A percentile compares a stretch with the other conserved stretches of the same genome.
Conservation (phyloP, 306 rosid species). For the Trifolium pratense region DNA sequence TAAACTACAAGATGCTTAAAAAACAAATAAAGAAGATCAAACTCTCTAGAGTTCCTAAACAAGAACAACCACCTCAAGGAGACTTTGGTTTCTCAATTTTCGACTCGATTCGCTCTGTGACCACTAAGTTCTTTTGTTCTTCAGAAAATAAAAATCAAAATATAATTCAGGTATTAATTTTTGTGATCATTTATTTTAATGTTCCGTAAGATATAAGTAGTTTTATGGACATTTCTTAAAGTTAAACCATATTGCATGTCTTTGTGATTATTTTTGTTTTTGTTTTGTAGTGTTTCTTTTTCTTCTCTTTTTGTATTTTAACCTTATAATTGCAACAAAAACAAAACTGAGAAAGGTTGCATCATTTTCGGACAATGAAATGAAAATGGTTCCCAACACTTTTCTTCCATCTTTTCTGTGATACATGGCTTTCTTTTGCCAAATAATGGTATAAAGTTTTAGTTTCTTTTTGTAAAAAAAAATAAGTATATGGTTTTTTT, state of each 20-base stretch:
- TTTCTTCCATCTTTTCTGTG: background rate
- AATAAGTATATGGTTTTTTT: background rate
- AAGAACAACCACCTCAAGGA: background rate
- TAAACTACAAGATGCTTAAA: slow-evolving; percentile 76
- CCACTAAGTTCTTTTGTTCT: slow-evolving; percentile 41
- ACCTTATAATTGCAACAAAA: slow-evolving; percentile 16
- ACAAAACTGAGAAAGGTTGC: background rate
- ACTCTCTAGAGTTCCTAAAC: slow-evolving; percentile 48
- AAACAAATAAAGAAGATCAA: slow-evolving; percentile 77
- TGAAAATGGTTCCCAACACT: background rate
- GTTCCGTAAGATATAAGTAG: background rate
- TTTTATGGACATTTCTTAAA: background rate
- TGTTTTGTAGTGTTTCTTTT: slow-evolving; percentile 17
- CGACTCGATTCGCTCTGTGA: slow-evolving; percentile 47
- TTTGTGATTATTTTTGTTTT: slow-evolving; percentile 4
- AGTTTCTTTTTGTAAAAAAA: background rate
- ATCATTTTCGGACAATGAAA: slow-evolving; percentile 6
- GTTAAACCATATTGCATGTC: slow-evolving; percentile 34
- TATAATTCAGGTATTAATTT: slow-evolving; percentile 46
- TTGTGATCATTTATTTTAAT: background rate
- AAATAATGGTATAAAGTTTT: background rate
- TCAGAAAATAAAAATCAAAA: slow-evolving; percentile 39
- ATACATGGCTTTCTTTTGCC: background rate
- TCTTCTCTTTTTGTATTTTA: background rate
- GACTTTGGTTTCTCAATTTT: slow-evolving; percentile 64